Evolutionary conservation across 2,329 filamentous ascomycete species (phyloP), one percentile per base, ranked within the genome.

Genomic region (Pseudogymnoascus sp.): DNA sequence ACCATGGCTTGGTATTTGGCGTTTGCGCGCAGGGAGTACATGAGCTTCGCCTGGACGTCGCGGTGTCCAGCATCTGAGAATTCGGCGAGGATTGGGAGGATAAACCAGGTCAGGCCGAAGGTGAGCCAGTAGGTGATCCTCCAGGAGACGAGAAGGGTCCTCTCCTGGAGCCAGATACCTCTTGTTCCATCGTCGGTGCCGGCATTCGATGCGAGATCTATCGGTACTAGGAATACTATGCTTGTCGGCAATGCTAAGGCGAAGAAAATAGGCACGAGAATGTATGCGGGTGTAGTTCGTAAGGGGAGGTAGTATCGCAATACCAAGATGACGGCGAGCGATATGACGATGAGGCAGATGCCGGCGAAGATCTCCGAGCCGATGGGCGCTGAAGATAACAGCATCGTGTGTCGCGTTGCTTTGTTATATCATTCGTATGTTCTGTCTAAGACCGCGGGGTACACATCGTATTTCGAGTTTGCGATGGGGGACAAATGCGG

Each of bases 91-190:
- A 97, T 84, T 12, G 94, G 94, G 37, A 99, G 86, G 66, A 99
- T 91, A 65, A 92, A 84, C 94, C 94, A 99, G 62, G 93, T 97
- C 71, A 99, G 78, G 60, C 87, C 86, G 76, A 99, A 99, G 0
- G 93, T 97, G 62, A 99, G 80, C 94, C 94, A 99, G 77, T 99
- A 99, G 19, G 89, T 88, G 67, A 99, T 93, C 72, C 93, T 85
- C 94, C 94, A 99, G 63, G 89, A 88, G 23, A 97, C 91, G 70
- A 95, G 80, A 59, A 97, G 80, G 29, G 92, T 83, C 59, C 86
- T 79, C 67, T 89, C 81, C 4, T 90, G 89, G 35, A 99, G 82
- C 91, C 92, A 97, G 71, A 99, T 90, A 35, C 92, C 94, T 68
- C 88, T 84, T 14, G 84, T 82, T 14, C 83, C 81, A 74, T 89